These are phyloP conservation scores for Candida tammaniensis DNA, from an alignment of 805 yeast genomes.

Conservation along the genomic window DNA sequence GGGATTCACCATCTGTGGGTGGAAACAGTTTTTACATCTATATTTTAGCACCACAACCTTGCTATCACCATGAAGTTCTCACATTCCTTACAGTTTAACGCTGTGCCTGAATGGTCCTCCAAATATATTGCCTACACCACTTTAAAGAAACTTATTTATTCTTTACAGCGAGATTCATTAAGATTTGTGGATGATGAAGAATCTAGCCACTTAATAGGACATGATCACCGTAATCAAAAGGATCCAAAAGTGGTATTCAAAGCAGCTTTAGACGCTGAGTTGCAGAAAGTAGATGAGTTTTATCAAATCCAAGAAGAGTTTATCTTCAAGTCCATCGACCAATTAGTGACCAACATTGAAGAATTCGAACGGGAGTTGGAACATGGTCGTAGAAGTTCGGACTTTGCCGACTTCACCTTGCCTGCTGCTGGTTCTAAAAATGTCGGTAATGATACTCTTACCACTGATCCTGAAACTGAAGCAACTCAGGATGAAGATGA, in stretches of 20 bases:
- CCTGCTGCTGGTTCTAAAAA: slow-evolving; percentile 1
- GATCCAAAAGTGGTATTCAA: slow-evolving; percentile 61
- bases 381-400: slow-evolving; percentile 6
- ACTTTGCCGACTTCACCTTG: slow-evolving; percentile 4
- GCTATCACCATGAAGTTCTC: slow-evolving; percentile 83
- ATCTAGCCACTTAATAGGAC: slow-evolving; percentile 27
- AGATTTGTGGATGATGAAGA: slow-evolving; percentile 26
- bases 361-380: slow-evolving; percentile 49
- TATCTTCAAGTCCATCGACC: slow-evolving; percentile 51
- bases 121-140: slow-evolving; percentile 88
- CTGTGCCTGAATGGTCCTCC: slow-evolving; percentile 97
- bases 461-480: slow-evolving; percentile 36
- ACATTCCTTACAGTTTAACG: slow-evolving; percentile 91
- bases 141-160: slow-evolving; percentile 78
- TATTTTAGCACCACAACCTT: no score
- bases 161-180: slow-evolving; percentile 65
- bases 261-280: slow-evolving; percentile 74
- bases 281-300: slow-evolving; percentile 72
- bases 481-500: slow-evolving; percentile 32
- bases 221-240: slow-evolving; percentile 24
- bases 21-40: no score
- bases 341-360: slow-evolving; percentile 58
- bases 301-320: slow-evolving; percentile 65
- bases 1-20: no score
- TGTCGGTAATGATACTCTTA: slow-evolving; percentile 1